These are phyloP conservation scores for Pholiota microspora DNA, from an alignment of 768 basidiomycete species.

Conservation along the genomic window DNA sequence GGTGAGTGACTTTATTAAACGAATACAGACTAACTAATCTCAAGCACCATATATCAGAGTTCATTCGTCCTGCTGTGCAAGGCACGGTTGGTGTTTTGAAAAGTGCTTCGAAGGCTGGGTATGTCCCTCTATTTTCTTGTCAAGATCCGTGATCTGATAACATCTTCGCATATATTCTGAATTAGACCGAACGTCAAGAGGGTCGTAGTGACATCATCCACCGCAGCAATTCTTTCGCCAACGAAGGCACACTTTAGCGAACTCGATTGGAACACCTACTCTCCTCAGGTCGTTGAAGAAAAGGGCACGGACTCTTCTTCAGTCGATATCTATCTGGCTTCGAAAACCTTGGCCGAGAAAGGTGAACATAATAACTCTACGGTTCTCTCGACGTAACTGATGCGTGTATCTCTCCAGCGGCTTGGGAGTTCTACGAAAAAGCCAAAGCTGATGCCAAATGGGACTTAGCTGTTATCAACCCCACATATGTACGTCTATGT, in stretches of 20 bases:
- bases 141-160: no score
- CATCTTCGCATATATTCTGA: not conserved
- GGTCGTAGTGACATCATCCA: conserved; percentile 67
- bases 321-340: conserved; percentile 52
- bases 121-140: not conserved
- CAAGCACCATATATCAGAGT: conserved; percentile 33
- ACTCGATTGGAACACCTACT: conserved; percentile 58
- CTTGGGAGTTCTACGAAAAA: conserved; percentile 40
- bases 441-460: conserved; percentile 42
- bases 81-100: conserved; percentile 66
- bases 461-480: conserved; percentile 55
- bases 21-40: no score
- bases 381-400: no score
- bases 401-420: conserved; percentile 6
- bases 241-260: no score
- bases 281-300: conserved; percentile 42
- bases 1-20: no score
- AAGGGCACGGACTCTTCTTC: conserved; percentile 42
- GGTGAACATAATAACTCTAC: conserved; percentile 24
- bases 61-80: conserved; percentile 70
- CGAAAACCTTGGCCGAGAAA: conserved; percentile 66
- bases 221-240: conserved; percentile 47
- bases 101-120: conserved; percentile 56
- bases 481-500: conserved; percentile 42
- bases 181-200: conserved; percentile 55